Base-by-base conservation (phyloP, 164 flowering plant genomes). In the Litsea cubeba region DNA sequence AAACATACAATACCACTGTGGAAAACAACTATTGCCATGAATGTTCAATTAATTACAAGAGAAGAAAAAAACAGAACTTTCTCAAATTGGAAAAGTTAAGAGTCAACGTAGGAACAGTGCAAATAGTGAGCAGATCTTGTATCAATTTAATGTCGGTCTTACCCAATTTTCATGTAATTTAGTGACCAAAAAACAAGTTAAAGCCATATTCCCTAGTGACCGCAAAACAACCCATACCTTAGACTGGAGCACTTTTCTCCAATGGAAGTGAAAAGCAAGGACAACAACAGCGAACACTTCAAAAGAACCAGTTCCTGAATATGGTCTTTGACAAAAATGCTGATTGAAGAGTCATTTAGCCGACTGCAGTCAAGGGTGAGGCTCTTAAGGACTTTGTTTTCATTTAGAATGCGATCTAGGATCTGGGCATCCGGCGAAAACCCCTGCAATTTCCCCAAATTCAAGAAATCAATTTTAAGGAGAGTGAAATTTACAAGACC, bases 361-460 rank as follows among this genome's bases (percentile, higher is more conserved):
- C 82, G 84, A 68, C 81, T 83, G 65, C 89, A 86, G 72, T 83
- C 79, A 68, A 86, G 74, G 17, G 84, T 81, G 62, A 86, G 78
- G 66, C 63, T 81, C 71, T 67, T 74, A 14, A 82, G 62, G 66
- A 74, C 77, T 62, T 51, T 62, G 74, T 80, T 74, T 5, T 78
- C 71, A 12, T 54, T n/a, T n/a, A 84, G 60, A 40, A 84, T 54
- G 24, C 5, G 65, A 40, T 68, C 22, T 25, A 84, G 68, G 50
- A 81, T 77, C 64, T 23, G 46, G 8, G 62, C 57, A 68, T 81
- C 81, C 2, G 79, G 82, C 69, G 83, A 83, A 70, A 83, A 77
- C 15, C 69, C 80, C 88, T 85, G 76, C 75, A 49, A 30, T 35
- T 14, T 40, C 22, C 18, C 35, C 50, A 51, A 26, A 40, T 50